Evolutionary conservation across 108 stramenopile species (phyloP), one percentile per base, ranked within the genome.

Genomic region (Chaetoceros muelleri): DNA sequence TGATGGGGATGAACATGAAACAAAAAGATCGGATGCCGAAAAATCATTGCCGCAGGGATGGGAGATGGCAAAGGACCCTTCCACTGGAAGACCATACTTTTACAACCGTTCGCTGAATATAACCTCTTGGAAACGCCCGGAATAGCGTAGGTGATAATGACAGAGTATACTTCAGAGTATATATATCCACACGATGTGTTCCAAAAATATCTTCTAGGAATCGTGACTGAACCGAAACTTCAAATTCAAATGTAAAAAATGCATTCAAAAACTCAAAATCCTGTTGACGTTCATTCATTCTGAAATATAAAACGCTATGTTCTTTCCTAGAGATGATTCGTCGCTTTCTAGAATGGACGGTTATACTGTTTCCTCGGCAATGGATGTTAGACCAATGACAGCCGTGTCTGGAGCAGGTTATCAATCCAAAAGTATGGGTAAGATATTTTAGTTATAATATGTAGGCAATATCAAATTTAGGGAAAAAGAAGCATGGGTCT

Each of bases 81-180:
- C 58, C 21, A 64, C 78, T 18, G 80, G 79, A 55, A 88, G 82
- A 58, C 44, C 50, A 18, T 92, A 88, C 66, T 92, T 86, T 46
- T 92, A 75, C 58, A 60, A 81, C 52, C 69, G 79, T 28, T 46
- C 58, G 8, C 78, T 80, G n/a, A 74, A 69, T 20, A 60, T 79
- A 51, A 54, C 69, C 34, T 66, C 51, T 16, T 87, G 86, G 85
- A 73, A 66, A 28, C 71, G 67, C 48, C 89, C 89, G 13, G 44
- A 10, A 27, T 13, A 48, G 19, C 27, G 13, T 5, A 40, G 13
- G 34, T 40, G 34, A 13, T 13, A 40, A 13, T 5, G 13, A 40
- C 34, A 40, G 13, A 10, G 34, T 5, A 40, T 40, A 13, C 5
- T 5, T 40, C 13, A 40, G 13, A 40, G 34, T n/a, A n/a, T n/a